A percentile compares a stretch with the other conserved stretches of the same genome.
Conservation (phyloP, 139 green algal species). For the Desmodesmus armatus region DNA sequence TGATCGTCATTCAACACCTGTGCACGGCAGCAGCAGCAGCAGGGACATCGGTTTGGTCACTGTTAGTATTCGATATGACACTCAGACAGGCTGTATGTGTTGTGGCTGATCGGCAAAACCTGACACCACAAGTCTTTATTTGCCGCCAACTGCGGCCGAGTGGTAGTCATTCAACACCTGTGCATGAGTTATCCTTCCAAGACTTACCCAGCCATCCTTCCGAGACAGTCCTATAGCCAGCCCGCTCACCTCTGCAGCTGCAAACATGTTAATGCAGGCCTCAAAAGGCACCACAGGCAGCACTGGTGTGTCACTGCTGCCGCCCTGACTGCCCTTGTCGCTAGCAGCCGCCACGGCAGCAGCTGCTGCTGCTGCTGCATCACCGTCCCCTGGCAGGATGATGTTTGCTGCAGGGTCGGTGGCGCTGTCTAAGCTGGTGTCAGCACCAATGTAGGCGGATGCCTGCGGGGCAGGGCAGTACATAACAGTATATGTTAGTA, state of each 20-base stretch:
- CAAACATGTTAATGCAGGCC: slow-evolving; percentile 85
- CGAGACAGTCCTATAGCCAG: no score
- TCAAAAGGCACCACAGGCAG: slow-evolving; percentile 81
- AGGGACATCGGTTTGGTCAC: no score
- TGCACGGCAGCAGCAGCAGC: no score
- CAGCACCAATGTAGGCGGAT: slow-evolving; percentile 32
- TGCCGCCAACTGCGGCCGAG: slow-evolving; percentile 70
- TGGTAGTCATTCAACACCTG: slow-evolving; percentile 90
- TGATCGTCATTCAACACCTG: no score
- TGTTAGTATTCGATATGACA: no score
- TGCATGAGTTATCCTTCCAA: not conserved
- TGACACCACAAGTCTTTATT: no score
- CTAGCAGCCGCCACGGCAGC: not conserved
- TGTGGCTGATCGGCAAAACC: no score
- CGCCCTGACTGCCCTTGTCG: not conserved
- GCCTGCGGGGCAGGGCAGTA: slow-evolving; percentile 7
- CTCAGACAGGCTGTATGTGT: no score
- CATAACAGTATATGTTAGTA: no score
- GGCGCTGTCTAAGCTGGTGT: slow-evolving; percentile 22
- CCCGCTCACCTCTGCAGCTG: slow-evolving; percentile 58
- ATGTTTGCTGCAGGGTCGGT: slow-evolving; percentile 6
- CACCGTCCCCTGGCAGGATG: slow-evolving; percentile 10
- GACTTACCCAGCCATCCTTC: not conserved
- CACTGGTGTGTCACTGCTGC: slow-evolving; percentile 48
- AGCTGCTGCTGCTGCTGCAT: not conserved